Evolutionary conservation across 139 green algal species (phyloP).

Genomic region (Chlamydomonas incerta): DNA sequence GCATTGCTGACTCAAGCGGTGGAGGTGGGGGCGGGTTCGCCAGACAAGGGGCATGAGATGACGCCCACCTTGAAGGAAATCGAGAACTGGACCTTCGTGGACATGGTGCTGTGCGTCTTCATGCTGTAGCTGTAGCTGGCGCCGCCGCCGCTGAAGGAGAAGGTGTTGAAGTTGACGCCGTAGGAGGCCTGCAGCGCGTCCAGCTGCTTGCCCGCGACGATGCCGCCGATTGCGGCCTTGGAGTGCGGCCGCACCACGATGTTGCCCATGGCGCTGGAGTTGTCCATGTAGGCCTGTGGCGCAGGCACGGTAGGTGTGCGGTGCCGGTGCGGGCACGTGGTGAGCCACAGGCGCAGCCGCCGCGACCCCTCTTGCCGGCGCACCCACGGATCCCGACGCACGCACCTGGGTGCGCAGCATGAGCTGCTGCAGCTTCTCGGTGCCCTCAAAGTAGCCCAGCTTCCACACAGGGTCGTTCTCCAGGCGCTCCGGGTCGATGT

Average conservation of each 20-base stretch:
- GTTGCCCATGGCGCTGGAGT: not conserved
- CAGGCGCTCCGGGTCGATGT: too few species aligned
- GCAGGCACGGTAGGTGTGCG: too few species aligned
- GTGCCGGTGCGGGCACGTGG: too few species aligned
- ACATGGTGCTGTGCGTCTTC: not conserved
- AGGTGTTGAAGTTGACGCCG: not conserved
- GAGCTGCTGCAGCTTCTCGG: not conserved
- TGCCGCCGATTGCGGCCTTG: not conserved
- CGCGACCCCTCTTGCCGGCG: too few species aligned
- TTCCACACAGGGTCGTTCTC: too few species aligned
- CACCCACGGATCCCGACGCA: too few species aligned
- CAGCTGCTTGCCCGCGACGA: not conserved
- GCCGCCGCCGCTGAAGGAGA: not conserved
- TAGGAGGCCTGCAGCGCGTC: not conserved
- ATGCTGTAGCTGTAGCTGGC: not conserved
- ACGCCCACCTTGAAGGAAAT: too few species aligned
- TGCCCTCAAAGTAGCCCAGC: not conserved
- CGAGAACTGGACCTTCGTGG: not conserved
- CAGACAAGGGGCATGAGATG: too few species aligned
- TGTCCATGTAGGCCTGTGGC: not conserved
- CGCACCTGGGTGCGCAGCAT: not conserved
- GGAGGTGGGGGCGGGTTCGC: too few species aligned
- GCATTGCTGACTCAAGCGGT: too few species aligned
- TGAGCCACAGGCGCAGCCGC: too few species aligned
- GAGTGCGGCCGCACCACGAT: not conserved